Evolutionary conservation across 768 basidiomycete species (phyloP).

Genomic region (Leccinum fibrillosum): DNA sequence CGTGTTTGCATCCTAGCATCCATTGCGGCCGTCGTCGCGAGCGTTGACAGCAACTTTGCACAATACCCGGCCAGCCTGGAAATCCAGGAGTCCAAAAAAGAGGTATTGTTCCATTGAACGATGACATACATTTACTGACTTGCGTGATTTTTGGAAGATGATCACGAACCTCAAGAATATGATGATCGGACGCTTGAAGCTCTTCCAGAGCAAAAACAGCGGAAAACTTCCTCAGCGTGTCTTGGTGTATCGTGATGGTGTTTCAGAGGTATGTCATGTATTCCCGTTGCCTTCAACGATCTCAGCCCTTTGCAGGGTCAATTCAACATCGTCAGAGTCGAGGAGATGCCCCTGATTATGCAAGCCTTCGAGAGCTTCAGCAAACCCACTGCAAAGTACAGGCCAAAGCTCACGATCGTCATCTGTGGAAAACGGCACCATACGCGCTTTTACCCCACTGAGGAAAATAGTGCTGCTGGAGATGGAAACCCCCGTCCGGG

Average conservation of each 20-base stretch:
- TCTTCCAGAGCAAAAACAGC: conserved; percentile 36
- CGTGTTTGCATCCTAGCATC: conserved; percentile 30
- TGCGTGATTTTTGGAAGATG: conserved; percentile 33
- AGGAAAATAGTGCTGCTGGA: conserved; percentile 36
- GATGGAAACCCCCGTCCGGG: conserved; percentile 52
- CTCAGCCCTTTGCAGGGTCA: conserved; percentile 39
- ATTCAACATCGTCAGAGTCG: conserved; percentile 41
- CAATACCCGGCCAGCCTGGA: conserved; percentile 51
- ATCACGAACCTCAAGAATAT: conserved; percentile 45
- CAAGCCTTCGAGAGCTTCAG: conserved; percentile 41
- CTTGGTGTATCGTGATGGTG: conserved; percentile 69
- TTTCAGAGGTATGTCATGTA: conserved; percentile 58
- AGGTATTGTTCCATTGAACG: conserved; percentile 37
- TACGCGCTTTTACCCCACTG: conserved; percentile 54
- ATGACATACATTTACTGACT: not conserved
- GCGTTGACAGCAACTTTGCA: conserved; percentile 40
- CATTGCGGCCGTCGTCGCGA: conserved; percentile 54
- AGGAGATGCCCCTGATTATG: conserved; percentile 44
- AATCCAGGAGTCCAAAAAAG: conserved; percentile 61
- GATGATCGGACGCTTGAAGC: conserved; percentile 45
- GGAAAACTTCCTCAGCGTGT: conserved; percentile 42
- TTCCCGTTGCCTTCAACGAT: not conserved
- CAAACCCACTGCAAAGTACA: conserved; percentile 36
- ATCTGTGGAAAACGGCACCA: conserved; percentile 60
- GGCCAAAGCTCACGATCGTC: conserved; percentile 48